A percentile compares a stretch with the other conserved stretches of the same genome.
These are phyloP conservation scores for Sphagnum fallax DNA, from an alignment of 228 moss, liverwort and hornwort genomes.

Conservation along the genomic window DNA sequence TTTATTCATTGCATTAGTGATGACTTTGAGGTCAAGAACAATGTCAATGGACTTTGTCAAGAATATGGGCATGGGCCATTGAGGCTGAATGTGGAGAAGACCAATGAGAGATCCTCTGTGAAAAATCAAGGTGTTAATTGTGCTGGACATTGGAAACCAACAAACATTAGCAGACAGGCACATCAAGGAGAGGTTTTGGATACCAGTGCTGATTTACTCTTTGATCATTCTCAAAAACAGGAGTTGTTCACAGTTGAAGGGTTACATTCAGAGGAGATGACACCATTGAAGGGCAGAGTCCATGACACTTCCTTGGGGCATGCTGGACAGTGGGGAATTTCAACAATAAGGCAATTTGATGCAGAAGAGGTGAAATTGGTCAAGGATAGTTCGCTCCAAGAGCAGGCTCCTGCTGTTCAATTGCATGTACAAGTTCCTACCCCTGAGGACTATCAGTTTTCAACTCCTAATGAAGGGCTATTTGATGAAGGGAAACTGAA, in stretches of 20 bases:
- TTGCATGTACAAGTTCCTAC: too few species aligned
- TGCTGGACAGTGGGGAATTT: not conserved
- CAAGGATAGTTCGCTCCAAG: not conserved
- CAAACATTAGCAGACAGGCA: conserved; percentile 19
- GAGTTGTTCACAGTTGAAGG: too few species aligned
- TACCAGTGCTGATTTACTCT: too few species aligned
- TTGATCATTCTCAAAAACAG: conserved; percentile 6
- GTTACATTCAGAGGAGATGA: conserved; percentile 18
- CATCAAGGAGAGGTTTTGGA: conserved; percentile 17
- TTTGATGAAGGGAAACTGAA: not conserved
- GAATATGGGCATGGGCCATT: too few species aligned
- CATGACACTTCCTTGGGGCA: not conserved
- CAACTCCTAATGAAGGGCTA: not conserved
- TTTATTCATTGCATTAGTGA: too few species aligned
- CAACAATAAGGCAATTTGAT: not conserved
- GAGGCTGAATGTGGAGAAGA: too few species aligned
- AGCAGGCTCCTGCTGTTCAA: too few species aligned
- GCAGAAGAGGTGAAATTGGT: not conserved
- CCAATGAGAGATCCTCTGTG: too few species aligned
- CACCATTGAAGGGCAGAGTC: not conserved
- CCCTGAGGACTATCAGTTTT: not conserved
- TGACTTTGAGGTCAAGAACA: too few species aligned
- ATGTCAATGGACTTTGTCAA: too few species aligned
- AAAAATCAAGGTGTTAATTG: too few species aligned
- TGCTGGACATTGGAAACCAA: too few species aligned